These are phyloP conservation scores for Cladosporium sp. DNA, from an alignment of 2,329 filamentous ascomycete species.

Conservation along the genomic window DNA sequence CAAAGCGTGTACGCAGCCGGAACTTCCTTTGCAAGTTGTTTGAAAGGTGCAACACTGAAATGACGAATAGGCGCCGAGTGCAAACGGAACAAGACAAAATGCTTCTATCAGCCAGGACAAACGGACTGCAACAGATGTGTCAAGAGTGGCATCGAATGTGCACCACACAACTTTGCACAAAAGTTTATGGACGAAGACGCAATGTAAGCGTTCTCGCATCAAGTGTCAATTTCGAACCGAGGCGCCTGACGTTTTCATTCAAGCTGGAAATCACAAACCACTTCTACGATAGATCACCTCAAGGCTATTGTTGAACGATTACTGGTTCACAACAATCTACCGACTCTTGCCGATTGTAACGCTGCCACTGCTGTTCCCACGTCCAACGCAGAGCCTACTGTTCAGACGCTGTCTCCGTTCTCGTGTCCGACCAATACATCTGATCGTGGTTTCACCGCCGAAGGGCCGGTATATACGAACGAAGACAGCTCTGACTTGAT, in stretches of 20 bases:
- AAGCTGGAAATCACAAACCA: background rate
- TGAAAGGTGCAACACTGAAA: background rate
- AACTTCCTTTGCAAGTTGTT: background rate
- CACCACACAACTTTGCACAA: background rate
- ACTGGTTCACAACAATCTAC: background rate
- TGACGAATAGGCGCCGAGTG: background rate
- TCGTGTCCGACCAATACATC: background rate
- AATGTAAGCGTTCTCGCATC: background rate
- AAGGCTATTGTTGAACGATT: background rate
- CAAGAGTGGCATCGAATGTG: background rate
- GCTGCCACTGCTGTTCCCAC: background rate
- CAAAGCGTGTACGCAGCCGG: background rate
- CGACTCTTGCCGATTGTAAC: background rate
- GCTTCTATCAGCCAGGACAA: background rate
- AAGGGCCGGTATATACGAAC: background rate
- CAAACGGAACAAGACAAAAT: slow-evolving; percentile 1
- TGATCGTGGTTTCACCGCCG: background rate
- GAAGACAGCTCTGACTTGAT: background rate
- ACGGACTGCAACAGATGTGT: background rate
- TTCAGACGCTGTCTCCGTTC: background rate
- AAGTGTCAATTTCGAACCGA: background rate
- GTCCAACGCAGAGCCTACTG: background rate
- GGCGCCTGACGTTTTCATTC: background rate
- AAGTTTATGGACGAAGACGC: slow-evolving; percentile 5
- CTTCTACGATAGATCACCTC: background rate